Evolutionary conservation across 2,329 filamentous ascomycete species (phyloP).

Genomic region (Bipolaris zeicola): DNA sequence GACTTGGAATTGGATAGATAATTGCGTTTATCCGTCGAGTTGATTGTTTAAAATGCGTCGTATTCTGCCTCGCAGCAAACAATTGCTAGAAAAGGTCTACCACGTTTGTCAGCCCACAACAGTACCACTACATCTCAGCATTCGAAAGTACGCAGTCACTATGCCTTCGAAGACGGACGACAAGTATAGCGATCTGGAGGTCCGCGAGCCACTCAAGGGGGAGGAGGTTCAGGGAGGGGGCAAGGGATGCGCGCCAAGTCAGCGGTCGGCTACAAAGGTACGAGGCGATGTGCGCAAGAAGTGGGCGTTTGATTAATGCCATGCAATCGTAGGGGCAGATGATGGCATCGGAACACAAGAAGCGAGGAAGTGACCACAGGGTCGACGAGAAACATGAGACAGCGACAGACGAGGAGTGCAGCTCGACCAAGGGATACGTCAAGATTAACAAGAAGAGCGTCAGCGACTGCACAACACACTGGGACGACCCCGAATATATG

Average conservation of each 20-base stretch:
- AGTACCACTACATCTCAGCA: not conserved
- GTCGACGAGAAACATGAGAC: conserved; percentile 53
- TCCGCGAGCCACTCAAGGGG: conserved; percentile 55
- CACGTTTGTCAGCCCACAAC: not conserved
- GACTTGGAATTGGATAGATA: conserved; percentile 21
- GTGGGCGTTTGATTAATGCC: not conserved
- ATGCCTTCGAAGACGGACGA: conserved; percentile 52
- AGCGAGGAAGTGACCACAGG: conserved; percentile 55
- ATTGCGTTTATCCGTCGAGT: not conserved
- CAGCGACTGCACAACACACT: conserved; percentile 39
- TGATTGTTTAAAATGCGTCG: conserved; percentile 7
- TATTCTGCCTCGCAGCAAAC: not conserved
- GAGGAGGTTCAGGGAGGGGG: conserved; percentile 54
- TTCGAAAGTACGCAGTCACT: conserved; percentile 2
- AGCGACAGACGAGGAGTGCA: conserved; percentile 38
- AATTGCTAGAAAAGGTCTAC: not conserved
- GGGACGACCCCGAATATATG: conserved; percentile 38
- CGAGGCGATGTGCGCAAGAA: not conserved
- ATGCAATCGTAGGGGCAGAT: conserved; percentile 49
- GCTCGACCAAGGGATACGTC: not conserved
- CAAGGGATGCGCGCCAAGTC: conserved; percentile 56
- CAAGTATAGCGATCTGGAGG: conserved; percentile 56
- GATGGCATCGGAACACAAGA: conserved; percentile 56
- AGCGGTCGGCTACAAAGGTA: conserved; percentile 58
- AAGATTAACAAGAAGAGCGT: conserved; percentile 31